phyloP scores from a whole-genome alignment of 129 eudicot species.

The Helianthus annuus region DNA sequence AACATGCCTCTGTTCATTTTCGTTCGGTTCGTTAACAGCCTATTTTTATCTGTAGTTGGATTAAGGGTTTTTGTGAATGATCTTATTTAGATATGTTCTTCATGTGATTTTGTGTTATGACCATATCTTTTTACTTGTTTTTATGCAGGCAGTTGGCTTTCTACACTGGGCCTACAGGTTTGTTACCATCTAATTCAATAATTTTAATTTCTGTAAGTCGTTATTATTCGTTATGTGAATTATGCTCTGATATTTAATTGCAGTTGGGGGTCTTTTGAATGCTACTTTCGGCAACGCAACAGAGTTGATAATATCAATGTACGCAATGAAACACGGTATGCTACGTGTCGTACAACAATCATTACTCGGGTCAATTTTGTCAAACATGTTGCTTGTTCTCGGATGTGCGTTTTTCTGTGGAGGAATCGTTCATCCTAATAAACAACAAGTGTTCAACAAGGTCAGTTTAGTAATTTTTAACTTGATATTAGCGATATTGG shows the following conservation, averaged over 20 bases:
- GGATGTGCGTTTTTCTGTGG: slow-evolving; percentile 86
- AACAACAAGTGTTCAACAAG: slow-evolving; percentile 75
- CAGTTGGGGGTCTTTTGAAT: slow-evolving; percentile 88
- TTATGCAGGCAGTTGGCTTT: slow-evolving; percentile 66
- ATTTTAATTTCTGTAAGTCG: slow-evolving; percentile 6
- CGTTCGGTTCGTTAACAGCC: no score
- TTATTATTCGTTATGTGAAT: neutral
- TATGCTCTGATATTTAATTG: slow-evolving; percentile 31
- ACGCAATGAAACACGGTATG: slow-evolving; percentile 71
- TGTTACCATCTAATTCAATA: slow-evolving; percentile 11
- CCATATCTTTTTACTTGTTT: slow-evolving; percentile 8
- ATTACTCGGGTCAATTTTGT: slow-evolving; percentile 77
- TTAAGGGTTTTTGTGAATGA: neutral
- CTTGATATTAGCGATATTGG: slow-evolving; percentile 1
- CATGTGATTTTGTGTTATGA: slow-evolving; percentile 14
- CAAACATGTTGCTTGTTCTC: slow-evolving; percentile 84
- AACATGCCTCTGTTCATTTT: no score
- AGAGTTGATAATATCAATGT: slow-evolving; percentile 75
- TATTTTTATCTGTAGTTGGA: neutral
- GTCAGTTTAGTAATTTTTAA: slow-evolving; percentile 34
- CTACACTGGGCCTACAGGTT: slow-evolving; percentile 78
- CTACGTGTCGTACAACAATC: slow-evolving; percentile 79
- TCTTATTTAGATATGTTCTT: slow-evolving; percentile 11
- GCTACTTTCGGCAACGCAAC: slow-evolving; percentile 94
- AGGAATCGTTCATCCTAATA: slow-evolving; percentile 62